These are phyloP conservation scores for Mortierella polycephala DNA, from an alignment of 371 early-diverging fungal genomes.

Conservation along the genomic window DNA sequence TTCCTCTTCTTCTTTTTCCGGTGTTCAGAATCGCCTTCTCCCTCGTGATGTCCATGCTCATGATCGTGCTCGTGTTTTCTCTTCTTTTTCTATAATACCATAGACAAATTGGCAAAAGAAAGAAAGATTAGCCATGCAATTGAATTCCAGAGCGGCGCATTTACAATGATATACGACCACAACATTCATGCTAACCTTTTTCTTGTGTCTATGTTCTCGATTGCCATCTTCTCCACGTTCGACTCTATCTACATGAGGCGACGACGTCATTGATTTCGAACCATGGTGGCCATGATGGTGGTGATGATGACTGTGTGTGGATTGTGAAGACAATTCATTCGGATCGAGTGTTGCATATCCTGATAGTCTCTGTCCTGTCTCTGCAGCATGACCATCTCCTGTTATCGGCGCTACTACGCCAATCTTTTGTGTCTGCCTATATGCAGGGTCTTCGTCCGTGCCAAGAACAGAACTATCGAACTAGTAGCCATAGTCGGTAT, in stretches of 20 bases:
- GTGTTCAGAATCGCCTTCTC: conserved; percentile 63
- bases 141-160: background rate
- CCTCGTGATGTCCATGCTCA: conserved; percentile 60
- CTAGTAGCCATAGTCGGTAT: conserved; percentile 26
- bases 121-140: background rate
- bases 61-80: conserved; percentile 71
- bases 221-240: conserved; percentile 57
- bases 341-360: conserved; percentile 13
- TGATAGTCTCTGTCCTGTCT: conserved; percentile 6
- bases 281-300: conserved; percentile 30
- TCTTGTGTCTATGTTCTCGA: conserved; percentile 67
- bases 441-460: conserved; percentile 57
- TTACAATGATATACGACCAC: no score
- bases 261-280: conserved; percentile 47
- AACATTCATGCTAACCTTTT: conserved; percentile 59
- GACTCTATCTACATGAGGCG: conserved; percentile 37
- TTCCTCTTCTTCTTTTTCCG: conserved; percentile 71
- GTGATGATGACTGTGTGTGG: conserved; percentile 25
- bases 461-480: conserved; percentile 69
- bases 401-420: conserved; percentile 11
- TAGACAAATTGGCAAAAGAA: background rate
- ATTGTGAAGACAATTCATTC: conserved; percentile 8
- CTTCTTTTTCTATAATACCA: conserved; percentile 66
- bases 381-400: conserved; percentile 4
- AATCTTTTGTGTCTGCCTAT: conserved; percentile 21